phyloP scores from a whole-genome alignment of 2,329 filamentous ascomycete genomes.

The Pseudogymnoascus sp. region DNA sequence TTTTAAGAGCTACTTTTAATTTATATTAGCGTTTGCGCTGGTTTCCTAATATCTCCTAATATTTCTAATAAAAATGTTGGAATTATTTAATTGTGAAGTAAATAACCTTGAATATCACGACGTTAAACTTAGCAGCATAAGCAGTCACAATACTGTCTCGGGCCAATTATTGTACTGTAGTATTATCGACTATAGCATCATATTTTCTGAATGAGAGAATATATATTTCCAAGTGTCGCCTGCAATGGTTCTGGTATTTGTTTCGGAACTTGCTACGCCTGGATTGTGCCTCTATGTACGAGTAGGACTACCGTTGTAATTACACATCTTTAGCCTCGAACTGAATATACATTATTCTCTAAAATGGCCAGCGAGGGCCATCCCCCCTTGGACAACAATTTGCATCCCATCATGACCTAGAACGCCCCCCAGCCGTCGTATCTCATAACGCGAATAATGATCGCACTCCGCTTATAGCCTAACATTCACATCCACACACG shows the following conservation, averaged over 20 bases:
- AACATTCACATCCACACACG: conserved; percentile 83
- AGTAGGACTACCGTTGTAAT: neutral
- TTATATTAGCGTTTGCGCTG: neutral
- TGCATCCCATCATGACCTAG: neutral
- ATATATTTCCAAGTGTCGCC: neutral
- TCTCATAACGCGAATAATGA: conserved; percentile 4
- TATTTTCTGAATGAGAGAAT: neutral
- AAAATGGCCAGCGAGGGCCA: neutral
- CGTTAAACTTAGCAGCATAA: neutral
- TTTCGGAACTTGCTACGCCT: neutral
- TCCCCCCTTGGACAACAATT: neutral
- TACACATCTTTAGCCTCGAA: neutral
- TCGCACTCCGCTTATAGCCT: conserved; percentile 45
- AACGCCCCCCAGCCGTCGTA: conserved; percentile 6
- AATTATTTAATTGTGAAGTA: neutral
- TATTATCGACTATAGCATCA: neutral
- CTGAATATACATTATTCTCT: conserved; percentile 4
- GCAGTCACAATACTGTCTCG: neutral
- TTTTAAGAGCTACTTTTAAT: neutral
- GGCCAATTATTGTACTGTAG: neutral
- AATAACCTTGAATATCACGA: neutral
- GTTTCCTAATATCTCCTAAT: neutral
- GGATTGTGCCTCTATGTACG: neutral
- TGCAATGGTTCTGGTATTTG: neutral
- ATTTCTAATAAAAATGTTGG: neutral